Base-by-base conservation (phyloP, 1,139 yeast species). In the Nakaseomyces kungkrabaensis region DNA sequence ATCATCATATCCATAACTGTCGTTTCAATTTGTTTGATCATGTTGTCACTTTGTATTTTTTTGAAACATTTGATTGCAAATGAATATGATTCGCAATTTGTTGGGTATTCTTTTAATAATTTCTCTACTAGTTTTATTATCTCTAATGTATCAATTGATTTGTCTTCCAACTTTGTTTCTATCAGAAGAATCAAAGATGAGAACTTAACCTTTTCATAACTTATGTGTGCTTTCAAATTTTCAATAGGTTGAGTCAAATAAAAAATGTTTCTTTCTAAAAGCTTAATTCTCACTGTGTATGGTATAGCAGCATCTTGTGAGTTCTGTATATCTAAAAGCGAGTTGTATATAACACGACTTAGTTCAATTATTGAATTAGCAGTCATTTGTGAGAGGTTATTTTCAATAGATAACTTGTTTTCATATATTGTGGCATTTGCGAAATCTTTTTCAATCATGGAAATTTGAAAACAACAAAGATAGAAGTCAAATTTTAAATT, bases 291-390 rank as follows among this genome's bases (percentile, higher is more conserved):
- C 11, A 29, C 13, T 4, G 34, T 7, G 5, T 27, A 41, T 29
- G 25, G 4, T 41, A 22, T 7, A 5, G 44, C 27, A 5, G 4
- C 32, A 3, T 27, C 32, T 5, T 46, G 22, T 4, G 47, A 41
- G 10, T 48, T 45, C 11, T 49, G 50, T 13, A 56, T 40, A 5
- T 42, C 32, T 13, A 56, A 25, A 1, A 53, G 47, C 1, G 60
- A 36, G 43, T 61, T 61, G 43, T 59, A 60, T 11, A 58, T 52
- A 7, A 58, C 51, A 37, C 63, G 51, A 27, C 59, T 53, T n/a
- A 60, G 34, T 44, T 60, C 65, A 7, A 60, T 36, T 5, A 59
- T 40, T 11, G 50, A 42, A 8, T 53, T 48, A 2, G 59, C 45
- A 37, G 56, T 54, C 22, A 57, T 26, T 4, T 38, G 8, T 4